Base-by-base conservation (phyloP, 2,329 filamentous ascomycete genomes). In the Pseudogymnoascus verrucosus region DNA sequence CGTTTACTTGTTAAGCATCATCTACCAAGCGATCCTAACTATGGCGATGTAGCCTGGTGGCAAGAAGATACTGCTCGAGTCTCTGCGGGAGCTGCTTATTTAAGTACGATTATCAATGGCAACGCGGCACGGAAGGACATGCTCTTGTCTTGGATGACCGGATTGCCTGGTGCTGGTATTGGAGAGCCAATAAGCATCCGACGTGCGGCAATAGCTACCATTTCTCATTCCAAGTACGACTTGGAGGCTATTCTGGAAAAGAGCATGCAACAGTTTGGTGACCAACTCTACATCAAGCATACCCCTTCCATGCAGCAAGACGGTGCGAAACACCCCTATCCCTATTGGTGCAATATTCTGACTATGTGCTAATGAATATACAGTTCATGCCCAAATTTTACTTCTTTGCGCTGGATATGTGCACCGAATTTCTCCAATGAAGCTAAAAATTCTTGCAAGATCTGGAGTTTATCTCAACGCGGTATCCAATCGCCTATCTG, bases 291-390 rank as follows among this genome's bases (percentile, higher is more conserved):
- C 70, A 91, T 98, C 69, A 89, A 86, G 64, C 92, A 98, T 74
- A 85, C 89, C 0, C 88, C 93, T 4, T 84, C 89, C n/a, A 72
- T 95, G 40, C 89, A 93, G 71, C 95, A 99, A 81, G 91, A 98
- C 82, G 89, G 91, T 90, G 76, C 69, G 76, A 71, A 34, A 21
- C 6, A 5, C 28, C 11, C 51, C 28, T 57, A 57, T 57, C 28
- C 51, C n/a, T 19, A 10, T 67, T 54, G 37, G 47, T 61, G 6
- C 63, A 62, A 62, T 34, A 42, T 60, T 44, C 16, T 51, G 63
- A 31, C 61, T 31, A 59, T 63, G 10, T 60, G 26, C 44, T 68
- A 67, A 74, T 64, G 74, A 70, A 70, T 68, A 59, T 26, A n/a
- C 14, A 95, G 91, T 87, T 26, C 89, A 93, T 71, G 84, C 90